Conservation (phyloP, 1,284 basidiomycete genomes). For the Veloporphyrellus conicus region DNA sequence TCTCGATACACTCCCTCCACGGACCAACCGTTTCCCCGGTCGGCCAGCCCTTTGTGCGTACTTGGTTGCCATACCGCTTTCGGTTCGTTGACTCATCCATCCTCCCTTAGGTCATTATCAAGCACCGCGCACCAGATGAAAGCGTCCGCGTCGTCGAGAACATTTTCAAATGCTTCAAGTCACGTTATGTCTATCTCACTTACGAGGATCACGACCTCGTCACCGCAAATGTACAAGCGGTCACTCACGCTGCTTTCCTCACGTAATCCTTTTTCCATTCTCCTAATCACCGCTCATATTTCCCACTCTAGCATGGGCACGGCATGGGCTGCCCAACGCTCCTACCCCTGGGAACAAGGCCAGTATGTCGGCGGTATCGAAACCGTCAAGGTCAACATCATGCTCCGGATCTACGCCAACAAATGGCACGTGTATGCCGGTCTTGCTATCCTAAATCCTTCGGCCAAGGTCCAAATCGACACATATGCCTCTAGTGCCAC, state of each 20-base stretch:
- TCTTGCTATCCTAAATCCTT: conserved; percentile 93
- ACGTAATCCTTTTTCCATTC: conserved; percentile 49
- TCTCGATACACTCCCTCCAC: conserved; percentile 93
- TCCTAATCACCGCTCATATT: neutral
- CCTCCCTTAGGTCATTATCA: conserved; percentile 75
- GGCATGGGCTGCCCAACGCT: conserved; percentile 77
- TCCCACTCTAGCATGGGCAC: conserved; percentile 81
- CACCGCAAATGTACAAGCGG: conserved; percentile 97
- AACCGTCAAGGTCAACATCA: conserved; percentile 97
- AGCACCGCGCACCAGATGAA: conserved; percentile 77
- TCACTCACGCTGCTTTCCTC: conserved; percentile 96
- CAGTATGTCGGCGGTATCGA: conserved; percentile 98
- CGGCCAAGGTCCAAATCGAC: conserved; percentile 85
- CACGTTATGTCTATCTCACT: conserved; percentile 85
- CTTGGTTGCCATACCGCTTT: conserved; percentile 1
- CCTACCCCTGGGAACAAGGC: conserved; percentile 94
- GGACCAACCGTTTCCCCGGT: conserved; percentile 87
- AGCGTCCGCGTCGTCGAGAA: conserved; percentile 78
- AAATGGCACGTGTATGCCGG: conserved; percentile 99
- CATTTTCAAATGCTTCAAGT: conserved; percentile 79
- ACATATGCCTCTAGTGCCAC: conserved; percentile 84
- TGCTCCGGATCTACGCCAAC: conserved; percentile 92
- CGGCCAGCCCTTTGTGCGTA: conserved; percentile 85
- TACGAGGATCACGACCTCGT: conserved; percentile 96
- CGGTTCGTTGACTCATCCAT: neutral